A percentile compares a stretch with the other conserved stretches of the same genome.
Conservation (phyloP, 1,284 basidiomycete species). For the Wallemia hederae region DNA sequence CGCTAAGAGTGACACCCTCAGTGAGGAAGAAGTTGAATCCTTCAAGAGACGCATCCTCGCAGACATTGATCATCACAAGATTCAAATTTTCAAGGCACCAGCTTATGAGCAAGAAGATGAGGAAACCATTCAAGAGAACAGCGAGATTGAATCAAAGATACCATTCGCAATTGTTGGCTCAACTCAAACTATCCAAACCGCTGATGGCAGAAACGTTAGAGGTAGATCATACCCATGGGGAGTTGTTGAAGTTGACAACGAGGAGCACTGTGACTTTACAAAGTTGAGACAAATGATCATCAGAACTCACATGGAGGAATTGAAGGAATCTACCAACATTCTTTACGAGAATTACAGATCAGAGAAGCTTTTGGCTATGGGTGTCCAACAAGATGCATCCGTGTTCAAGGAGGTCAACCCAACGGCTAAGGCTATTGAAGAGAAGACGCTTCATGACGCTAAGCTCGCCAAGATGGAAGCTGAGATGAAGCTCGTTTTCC, state of each 20-base stretch:
- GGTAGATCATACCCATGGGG: slow-evolving; percentile 90
- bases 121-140: slow-evolving; percentile 76
- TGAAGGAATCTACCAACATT: slow-evolving; percentile 75
- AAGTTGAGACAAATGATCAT: slow-evolving; percentile 96
- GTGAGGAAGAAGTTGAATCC: slow-evolving; percentile 65
- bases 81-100: slow-evolving; percentile 84
- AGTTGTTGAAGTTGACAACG: slow-evolving; percentile 89
- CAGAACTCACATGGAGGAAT: slow-evolving; percentile 90
- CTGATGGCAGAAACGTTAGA: slow-evolving; percentile 64
- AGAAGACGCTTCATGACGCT: slow-evolving; percentile 69
- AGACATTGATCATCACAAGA: slow-evolving; percentile 73
- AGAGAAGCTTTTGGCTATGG: slow-evolving; percentile 78
- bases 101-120: slow-evolving; percentile 90
- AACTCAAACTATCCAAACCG: slow-evolving; percentile 42
- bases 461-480: slow-evolving; percentile 97
- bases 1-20: slow-evolving; percentile 83
- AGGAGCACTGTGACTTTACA: slow-evolving; percentile 92
- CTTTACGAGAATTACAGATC: slow-evolving; percentile 91
- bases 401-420: slow-evolving; percentile 98
- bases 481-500: slow-evolving; percentile 99
- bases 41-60: slow-evolving; percentile 76
- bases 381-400: slow-evolving; percentile 75
- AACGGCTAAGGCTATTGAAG: slow-evolving; percentile 76
- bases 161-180: slow-evolving; percentile 92
- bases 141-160: slow-evolving; percentile 85